A percentile compares a stretch with the other conserved stretches of the same genome.
These are phyloP conservation scores for Schrenkiella parvula DNA, from an alignment of 345 rosid genomes.

Conservation along the genomic window DNA sequence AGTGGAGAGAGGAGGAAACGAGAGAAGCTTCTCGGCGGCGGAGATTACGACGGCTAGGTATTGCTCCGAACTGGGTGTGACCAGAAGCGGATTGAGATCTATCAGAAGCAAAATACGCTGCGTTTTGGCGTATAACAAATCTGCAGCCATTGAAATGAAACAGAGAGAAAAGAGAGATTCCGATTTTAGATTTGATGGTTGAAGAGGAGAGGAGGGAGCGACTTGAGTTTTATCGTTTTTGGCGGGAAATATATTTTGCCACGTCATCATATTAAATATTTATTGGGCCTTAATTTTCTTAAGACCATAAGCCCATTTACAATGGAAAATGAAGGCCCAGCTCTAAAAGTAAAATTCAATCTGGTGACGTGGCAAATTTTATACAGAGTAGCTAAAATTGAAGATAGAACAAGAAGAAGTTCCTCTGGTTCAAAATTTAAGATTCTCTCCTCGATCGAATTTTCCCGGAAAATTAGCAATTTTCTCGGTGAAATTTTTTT, in stretches of 20 bases:
- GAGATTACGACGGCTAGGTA: constrained; percentile 49
- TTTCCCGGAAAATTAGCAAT: neutral
- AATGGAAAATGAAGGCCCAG: neutral
- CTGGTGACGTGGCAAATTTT: constrained; percentile 23
- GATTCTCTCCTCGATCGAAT: neutral
- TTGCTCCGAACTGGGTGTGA: constrained; percentile 24
- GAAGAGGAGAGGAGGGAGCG: neutral
- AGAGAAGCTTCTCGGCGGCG: constrained; percentile 51
- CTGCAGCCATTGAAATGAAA: constrained; percentile 37
- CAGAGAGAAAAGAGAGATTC: neutral
- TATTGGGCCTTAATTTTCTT: neutral
- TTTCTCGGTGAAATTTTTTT: neutral
- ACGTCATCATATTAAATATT: neutral
- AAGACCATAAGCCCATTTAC: neutral
- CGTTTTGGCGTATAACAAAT: constrained; percentile 50
- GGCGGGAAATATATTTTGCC: constrained; percentile 32
- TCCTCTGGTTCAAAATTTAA: constrained; percentile 14
- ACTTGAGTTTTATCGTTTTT: neutral
- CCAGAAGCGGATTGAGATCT: constrained; percentile 70
- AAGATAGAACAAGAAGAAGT: constrained; percentile 23
- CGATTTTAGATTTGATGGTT: neutral
- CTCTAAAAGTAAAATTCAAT: neutral
- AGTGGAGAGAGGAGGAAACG: constrained; percentile 50
- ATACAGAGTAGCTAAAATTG: neutral
- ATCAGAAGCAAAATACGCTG: constrained; percentile 71